Base-by-base conservation (phyloP, 805 yeast species). In the Yarrowia alimentaria region DNA sequence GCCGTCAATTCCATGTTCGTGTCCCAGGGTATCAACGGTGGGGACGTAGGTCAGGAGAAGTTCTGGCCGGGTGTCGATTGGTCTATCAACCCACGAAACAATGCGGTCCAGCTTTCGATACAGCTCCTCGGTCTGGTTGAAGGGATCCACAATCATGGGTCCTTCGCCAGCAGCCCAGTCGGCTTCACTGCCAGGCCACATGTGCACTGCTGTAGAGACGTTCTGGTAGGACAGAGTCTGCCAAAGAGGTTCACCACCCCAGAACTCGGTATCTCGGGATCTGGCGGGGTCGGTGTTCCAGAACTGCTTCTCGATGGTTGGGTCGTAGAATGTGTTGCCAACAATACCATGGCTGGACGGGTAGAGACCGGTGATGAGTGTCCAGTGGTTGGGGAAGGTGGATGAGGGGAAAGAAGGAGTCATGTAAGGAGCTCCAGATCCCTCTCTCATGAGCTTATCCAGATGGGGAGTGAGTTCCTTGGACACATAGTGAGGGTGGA, bases 141-240 rank as follows among this genome's bases (percentile, higher is more conserved):
- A 90, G 50, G 68, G 66, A 57, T 83, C 93, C 25, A 79, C 78
- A 38, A 54, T 57, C 40, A 74, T 75, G 1, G 84, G 81, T 17
- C 73, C 75, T 5, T 64, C 64, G 51, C 77, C 71, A 52, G 61
- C 53, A 26, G 67, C 67, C 61, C 76, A 79, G 19, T 75, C 74
- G 6, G 81, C 94, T 58, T 88, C 95, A 53, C 89, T 80, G 1
- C 96, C 96, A 0, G 96, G 96, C 95, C 95, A 90, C 96, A 88
- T 89, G 65, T 89, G 95, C n/a, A 87, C 83, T 0, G 89, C 94
- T 5, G 83, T 67, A 3, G 68, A 68, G 2, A 83, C 74, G 5
- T 80, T 82, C 54, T 84, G 84, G 14, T 64, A 63, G 21, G 70
- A 71, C 0, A 91, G 88, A 1, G 94, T 85, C 24, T 74, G 68